These are phyloP conservation scores for Dryas integrifolia DNA, from an alignment of 331 rosid genomes.

Conservation along the genomic window DNA sequence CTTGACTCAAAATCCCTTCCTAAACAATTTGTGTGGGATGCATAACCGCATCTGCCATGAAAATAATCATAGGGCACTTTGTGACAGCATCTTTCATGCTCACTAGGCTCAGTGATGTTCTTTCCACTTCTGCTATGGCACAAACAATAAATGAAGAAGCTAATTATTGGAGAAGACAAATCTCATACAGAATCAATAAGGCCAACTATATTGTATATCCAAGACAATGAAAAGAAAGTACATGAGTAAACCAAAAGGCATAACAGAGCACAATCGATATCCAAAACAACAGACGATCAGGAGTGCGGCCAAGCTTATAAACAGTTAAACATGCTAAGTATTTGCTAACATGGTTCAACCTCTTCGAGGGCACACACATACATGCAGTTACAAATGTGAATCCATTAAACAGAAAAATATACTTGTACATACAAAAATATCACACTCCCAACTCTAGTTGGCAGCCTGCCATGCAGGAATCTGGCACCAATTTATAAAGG, in stretches of 20 bases:
- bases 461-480: no score
- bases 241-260: neutral
- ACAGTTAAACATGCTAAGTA: neutral
- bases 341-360: neutral
- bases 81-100: conserved; percentile 35
- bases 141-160: conserved; percentile 25
- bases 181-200: conserved; percentile 2
- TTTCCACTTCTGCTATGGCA: conserved; percentile 41
- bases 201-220: conserved; percentile 1
- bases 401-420: neutral
- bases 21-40: conserved; percentile 27
- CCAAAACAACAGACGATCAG: neutral
- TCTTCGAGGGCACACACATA: neutral
- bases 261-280: neutral
- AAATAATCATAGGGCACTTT: conserved; percentile 31
- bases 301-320: neutral
- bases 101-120: conserved; percentile 30
- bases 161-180: neutral
- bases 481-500: no score
- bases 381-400: conserved; percentile 6
- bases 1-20: conserved; percentile 36
- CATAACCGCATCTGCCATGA: conserved; percentile 27
- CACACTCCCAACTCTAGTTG: neutral
- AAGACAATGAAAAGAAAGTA: neutral
- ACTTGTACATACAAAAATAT: neutral